Conservation (phyloP, 2,329 filamentous ascomycete species). For the Stachybotrys echinatus region DNA sequence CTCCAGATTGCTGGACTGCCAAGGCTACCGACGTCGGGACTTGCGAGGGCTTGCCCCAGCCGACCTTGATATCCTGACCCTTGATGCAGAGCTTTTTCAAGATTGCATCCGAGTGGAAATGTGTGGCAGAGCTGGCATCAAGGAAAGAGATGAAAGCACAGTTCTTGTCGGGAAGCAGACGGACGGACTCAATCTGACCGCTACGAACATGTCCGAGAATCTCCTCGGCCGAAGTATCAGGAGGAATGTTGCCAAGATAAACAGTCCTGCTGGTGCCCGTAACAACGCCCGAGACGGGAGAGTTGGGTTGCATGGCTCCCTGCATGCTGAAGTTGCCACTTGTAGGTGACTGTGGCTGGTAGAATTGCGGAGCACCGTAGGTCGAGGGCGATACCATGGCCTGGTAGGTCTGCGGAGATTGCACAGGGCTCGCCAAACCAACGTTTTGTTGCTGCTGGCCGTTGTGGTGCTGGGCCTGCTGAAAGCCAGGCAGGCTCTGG, state of each 20-base stretch:
- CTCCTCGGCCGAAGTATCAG: conserved; percentile 93
- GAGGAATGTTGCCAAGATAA: conserved; percentile 97
- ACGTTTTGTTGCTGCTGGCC: conserved; percentile 54
- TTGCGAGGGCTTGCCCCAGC: conserved; percentile 98
- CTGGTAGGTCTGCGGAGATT: conserved; percentile 81
- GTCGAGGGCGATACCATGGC: conserved; percentile 80
- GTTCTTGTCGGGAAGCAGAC: conserved; percentile 96
- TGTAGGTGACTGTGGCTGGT: conserved; percentile 83
- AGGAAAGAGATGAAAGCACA: conserved; percentile 99
- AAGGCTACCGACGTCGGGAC: conserved; percentile 96
- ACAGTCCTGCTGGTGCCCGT: conserved; percentile 93
- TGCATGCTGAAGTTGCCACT: conserved; percentile 59
- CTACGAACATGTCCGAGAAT: conserved; percentile 94
- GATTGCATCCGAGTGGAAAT: conserved; percentile 99
- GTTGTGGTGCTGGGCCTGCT: conserved; percentile 50
- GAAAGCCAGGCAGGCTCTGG: conserved; percentile 74
- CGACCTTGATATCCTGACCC: conserved; percentile 98
- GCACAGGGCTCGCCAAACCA: conserved; percentile 68
- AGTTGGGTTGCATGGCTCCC: conserved; percentile 57
- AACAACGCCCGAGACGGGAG: conserved; percentile 77
- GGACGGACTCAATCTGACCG: conserved; percentile 98
- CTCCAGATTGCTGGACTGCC: conserved; percentile 94
- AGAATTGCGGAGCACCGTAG: conserved; percentile 77
- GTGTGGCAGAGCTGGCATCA: conserved; percentile 93
- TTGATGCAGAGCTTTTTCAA: conserved; percentile 99